phyloP scores from a whole-genome alignment of 2,329 filamentous ascomycete genomes.

The Aspergillaceae sp. region DNA sequence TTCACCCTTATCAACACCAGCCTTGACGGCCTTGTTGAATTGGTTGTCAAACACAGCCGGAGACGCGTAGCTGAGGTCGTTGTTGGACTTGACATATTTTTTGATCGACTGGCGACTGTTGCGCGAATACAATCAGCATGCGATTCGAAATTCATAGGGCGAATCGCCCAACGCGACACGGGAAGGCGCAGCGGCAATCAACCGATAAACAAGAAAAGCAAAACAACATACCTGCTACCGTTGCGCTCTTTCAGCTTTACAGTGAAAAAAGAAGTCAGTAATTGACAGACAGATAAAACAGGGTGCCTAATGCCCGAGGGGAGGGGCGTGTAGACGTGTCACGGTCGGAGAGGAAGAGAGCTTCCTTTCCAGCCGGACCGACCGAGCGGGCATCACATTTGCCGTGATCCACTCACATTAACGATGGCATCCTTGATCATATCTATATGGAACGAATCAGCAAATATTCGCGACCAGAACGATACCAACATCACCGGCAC shows the following conservation, averaged over 20 bases:
- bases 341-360: constrained; percentile 28
- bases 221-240: constrained; percentile 55
- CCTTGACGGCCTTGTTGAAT: constrained; percentile 77
- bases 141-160: constrained; percentile 3
- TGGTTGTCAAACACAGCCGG: constrained; percentile 58
- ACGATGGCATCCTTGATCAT: constrained; percentile 67
- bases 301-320: constrained; percentile 11
- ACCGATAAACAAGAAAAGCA: constrained; percentile 13
- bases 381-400: constrained; percentile 31
- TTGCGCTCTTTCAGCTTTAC: constrained; percentile 60
- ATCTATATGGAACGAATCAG: constrained; percentile 49
- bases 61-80: constrained; percentile 50
- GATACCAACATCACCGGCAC: constrained; percentile 25
- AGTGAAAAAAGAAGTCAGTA: constrained; percentile 44
- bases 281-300: constrained; percentile 16
- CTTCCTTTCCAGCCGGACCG: constrained; percentile 9
- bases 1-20: constrained; percentile 75
- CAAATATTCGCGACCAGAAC: constrained; percentile 45
- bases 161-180: constrained; percentile 15
- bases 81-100: constrained; percentile 67
- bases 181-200: constrained; percentile 9
- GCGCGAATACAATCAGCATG: constrained; percentile 23
- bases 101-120: constrained; percentile 61
- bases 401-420: constrained; percentile 52
- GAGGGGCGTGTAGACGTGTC: constrained; percentile 22